These are phyloP conservation scores for Lactifluus subvellereus DNA, from an alignment of 768 basidiomycete species.

Conservation along the genomic window DNA sequence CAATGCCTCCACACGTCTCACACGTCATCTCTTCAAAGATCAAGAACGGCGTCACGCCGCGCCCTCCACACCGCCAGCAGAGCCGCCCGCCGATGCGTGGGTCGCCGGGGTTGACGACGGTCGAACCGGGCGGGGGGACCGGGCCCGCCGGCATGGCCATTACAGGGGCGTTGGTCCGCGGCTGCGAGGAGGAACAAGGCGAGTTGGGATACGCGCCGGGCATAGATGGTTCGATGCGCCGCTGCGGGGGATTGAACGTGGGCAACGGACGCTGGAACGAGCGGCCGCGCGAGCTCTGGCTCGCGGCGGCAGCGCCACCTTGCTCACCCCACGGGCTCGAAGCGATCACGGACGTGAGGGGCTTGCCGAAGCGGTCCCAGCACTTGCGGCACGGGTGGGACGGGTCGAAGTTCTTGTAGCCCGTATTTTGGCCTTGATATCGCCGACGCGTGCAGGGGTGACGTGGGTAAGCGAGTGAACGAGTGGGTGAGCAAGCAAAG, in stretches of 20 bases:
- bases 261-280: conserved; percentile 25
- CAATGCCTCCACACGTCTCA: conserved; percentile 55
- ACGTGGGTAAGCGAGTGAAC: not conserved
- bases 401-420: conserved; percentile 67
- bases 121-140: conserved; percentile 37
- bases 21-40: conserved; percentile 53
- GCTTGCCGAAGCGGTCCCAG: conserved; percentile 63
- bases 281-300: conserved; percentile 5
- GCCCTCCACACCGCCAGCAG: conserved; percentile 63
- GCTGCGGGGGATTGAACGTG: conserved; percentile 18
- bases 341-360: conserved; percentile 54
- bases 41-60: conserved; percentile 46
- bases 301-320: not conserved
- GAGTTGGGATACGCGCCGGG: not conserved
- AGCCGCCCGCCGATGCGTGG: conserved; percentile 58
- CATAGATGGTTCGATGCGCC: not conserved
- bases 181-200: not conserved
- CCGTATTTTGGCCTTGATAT: conserved; percentile 58
- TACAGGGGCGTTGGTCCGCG: not conserved
- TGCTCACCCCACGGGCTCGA: conserved; percentile 41
- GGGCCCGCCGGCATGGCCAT: conserved; percentile 25
- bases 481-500: not conserved
- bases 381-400: conserved; percentile 63
- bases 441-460: not conserved
- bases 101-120: conserved; percentile 59